These are phyloP conservation scores for Eutrema heterophyllum DNA, from an alignment of 345 rosid genomes.

Conservation along the genomic window DNA sequence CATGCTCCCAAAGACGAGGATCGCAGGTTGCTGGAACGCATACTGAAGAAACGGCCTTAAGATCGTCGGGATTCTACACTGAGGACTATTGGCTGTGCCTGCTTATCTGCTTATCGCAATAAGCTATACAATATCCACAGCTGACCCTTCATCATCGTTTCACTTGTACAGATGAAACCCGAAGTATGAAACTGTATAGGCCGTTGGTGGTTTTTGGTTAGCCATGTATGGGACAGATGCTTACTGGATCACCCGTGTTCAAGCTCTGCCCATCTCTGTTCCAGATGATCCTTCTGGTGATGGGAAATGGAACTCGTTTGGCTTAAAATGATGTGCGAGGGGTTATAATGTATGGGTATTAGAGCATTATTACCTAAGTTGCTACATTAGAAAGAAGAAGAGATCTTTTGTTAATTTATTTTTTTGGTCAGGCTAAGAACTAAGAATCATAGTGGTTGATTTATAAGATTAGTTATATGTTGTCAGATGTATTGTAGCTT, in stretches of 20 bases:
- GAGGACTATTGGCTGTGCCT: background rate
- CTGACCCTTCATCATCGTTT: background rate
- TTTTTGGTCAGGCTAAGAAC: background rate
- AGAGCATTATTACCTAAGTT: background rate
- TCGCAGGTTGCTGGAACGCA: constrained; percentile 55
- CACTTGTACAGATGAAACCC: constrained; percentile 5
- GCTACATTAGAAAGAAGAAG: background rate
- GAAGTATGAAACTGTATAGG: background rate
- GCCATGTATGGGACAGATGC: background rate
- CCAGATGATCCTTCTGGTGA: background rate
- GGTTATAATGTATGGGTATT: background rate
- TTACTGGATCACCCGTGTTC: background rate
- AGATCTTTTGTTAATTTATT: background rate
- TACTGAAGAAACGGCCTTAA: constrained; percentile 55
- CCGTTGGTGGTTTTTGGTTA: constrained; percentile 8
- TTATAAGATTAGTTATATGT: background rate
- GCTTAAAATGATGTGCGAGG: background rate
- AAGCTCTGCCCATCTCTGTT: background rate
- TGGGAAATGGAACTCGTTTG: background rate
- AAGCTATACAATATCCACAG: constrained; percentile 1
- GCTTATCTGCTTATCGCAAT: background rate
- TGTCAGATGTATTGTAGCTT: background rate
- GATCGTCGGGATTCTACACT: background rate
- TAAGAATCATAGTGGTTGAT: background rate
- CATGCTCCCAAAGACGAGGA: constrained; percentile 48